Evolutionary conservation across 352 stramenopile species (phyloP).

Genomic region (Plasmopara muralis): DNA sequence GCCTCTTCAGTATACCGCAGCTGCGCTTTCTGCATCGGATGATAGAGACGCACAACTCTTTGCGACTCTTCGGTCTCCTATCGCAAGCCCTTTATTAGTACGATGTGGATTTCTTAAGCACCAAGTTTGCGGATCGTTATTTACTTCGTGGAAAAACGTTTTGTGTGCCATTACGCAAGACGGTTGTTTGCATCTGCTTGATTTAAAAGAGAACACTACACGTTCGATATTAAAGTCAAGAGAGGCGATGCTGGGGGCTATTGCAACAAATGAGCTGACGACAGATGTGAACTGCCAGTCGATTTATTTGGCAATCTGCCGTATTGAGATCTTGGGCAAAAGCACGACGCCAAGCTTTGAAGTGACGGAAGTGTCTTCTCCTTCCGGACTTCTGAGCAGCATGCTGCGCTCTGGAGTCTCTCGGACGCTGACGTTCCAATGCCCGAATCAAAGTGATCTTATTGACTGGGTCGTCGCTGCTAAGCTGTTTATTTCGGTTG

Average conservation of each 20-base stretch:
- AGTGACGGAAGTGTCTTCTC: slow-evolving; percentile 50
- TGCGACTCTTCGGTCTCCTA: slow-evolving; percentile 48
- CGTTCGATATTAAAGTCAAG: slow-evolving; percentile 45
- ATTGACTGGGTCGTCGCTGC: slow-evolving; percentile 79
- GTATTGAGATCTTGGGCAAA: slow-evolving; percentile 71
- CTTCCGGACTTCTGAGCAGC: slow-evolving; percentile 49
- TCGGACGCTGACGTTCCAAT: slow-evolving; percentile 77
- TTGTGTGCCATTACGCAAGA: slow-evolving; percentile 76
- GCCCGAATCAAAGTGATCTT: slow-evolving; percentile 62
- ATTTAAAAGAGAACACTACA: slow-evolving; percentile 61
- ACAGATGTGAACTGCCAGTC: slow-evolving; percentile 44
- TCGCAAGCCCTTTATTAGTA: slow-evolving; percentile 63
- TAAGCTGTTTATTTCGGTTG: slow-evolving; percentile 56
- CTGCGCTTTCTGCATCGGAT: slow-evolving; percentile 49
- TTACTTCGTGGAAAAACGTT: slow-evolving; percentile 70
- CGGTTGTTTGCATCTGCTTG: slow-evolving; percentile 61
- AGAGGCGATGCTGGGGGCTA: slow-evolving; percentile 51
- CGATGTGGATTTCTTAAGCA: slow-evolving; percentile 74
- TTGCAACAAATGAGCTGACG: slow-evolving; percentile 44
- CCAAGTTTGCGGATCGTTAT: slow-evolving; percentile 63
- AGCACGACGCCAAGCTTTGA: slow-evolving; percentile 61
- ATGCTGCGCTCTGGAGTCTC: slow-evolving; percentile 59
- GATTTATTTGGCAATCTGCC: slow-evolving; percentile 57
- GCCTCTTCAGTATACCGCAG: slow-evolving; percentile 50
- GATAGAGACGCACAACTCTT: slow-evolving; percentile 57